Evolutionary conservation across 208 protist species (phyloP).

Genomic region (Phytomonas sp.): DNA sequence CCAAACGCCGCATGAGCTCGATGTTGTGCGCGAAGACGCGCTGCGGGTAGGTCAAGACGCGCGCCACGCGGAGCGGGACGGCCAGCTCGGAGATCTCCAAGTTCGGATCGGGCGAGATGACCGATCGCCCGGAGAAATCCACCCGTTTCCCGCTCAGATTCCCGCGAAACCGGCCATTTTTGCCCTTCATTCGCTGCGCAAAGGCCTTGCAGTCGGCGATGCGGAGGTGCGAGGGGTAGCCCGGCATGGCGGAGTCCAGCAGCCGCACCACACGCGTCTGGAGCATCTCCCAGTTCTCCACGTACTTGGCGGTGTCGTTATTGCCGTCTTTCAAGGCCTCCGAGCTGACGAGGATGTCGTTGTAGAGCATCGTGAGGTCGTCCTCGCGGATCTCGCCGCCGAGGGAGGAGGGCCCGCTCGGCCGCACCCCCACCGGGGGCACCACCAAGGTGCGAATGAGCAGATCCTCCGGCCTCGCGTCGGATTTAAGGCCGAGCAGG

Average conservation of each 20-base stretch:
- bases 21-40: conserved; percentile 94
- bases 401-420: conserved; percentile 78
- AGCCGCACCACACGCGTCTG: conserved; percentile 90
- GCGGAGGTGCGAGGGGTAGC: conserved; percentile 53
- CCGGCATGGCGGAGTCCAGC: conserved; percentile 74
- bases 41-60: conserved; percentile 97
- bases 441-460: conserved; percentile 93
- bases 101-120: conserved; percentile 99
- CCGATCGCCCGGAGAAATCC: conserved; percentile 98
- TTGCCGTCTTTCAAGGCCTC: conserved; percentile 76
- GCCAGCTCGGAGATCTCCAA: conserved; percentile 95
- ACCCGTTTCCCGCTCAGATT: conserved; percentile 99
- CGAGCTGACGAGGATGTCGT: conserved; percentile 85
- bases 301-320: conserved; percentile 54
- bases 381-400: conserved; percentile 93
- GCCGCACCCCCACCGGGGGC: conserved; percentile 96
- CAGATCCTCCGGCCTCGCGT: conserved; percentile 81
- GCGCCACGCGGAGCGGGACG: conserved; percentile 95
- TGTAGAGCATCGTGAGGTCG: conserved; percentile 97
- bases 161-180: conserved; percentile 97
- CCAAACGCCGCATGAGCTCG: conserved; percentile 80
- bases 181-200: conserved; percentile 98
- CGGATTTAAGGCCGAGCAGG: conserved; percentile 90
- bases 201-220: conserved; percentile 79
- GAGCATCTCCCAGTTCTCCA: conserved; percentile 96